Base-by-base conservation (phyloP, 2,329 filamentous ascomycete genomes). In the Blastomyces percursus region DNA sequence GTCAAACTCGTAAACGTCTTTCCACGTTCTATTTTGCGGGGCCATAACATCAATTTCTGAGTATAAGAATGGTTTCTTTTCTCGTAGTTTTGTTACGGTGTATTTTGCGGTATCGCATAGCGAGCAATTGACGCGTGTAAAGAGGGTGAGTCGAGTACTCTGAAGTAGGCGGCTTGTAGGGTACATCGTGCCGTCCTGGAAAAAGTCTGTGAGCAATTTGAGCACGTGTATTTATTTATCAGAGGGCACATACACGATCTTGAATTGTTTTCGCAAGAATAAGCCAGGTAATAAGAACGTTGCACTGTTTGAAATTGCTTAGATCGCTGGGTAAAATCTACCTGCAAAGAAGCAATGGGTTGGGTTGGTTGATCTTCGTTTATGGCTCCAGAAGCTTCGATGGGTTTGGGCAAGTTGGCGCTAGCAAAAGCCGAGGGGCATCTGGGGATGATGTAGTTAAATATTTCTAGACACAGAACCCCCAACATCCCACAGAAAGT, bases 61-160 rank as follows among this genome's bases (percentile, higher is more conserved):
- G 69, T 85, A 86, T 62, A 80, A 77, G 66, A 86, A 81, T 1
- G 78, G 76, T 50, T 79, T 76, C 51, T 77, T 77, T 64, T 82
- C 78, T 67, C 78, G 80, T 27, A 86, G 77, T 54, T 81, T 78
- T 52, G 76, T 74, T 52, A 87, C 74, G 1, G 82, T 81, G 51
- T 76, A 71, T 71, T 86, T 86, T 32, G 84, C 84, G n/a, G 80
- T 80, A 66, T 83, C 80, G 71, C 84, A 87, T 0, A 87, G 76
- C 2, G 79, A 80, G 72, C 84, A 87, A 61, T 83, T 81, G 32
- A 77, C 75, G 48, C 84, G 80, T 1, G 83, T 86, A 71, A 86
- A 86, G 19, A 86, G 76, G 0, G 84, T 86, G 62, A 86, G 73
- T 27, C 79, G 80, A 54, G 67, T 69, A 24, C 71, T 69, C 56